Evolutionary conservation across 1,284 basidiomycete genomes (phyloP).

Genomic region (Paramarasmius palmivorus): DNA sequence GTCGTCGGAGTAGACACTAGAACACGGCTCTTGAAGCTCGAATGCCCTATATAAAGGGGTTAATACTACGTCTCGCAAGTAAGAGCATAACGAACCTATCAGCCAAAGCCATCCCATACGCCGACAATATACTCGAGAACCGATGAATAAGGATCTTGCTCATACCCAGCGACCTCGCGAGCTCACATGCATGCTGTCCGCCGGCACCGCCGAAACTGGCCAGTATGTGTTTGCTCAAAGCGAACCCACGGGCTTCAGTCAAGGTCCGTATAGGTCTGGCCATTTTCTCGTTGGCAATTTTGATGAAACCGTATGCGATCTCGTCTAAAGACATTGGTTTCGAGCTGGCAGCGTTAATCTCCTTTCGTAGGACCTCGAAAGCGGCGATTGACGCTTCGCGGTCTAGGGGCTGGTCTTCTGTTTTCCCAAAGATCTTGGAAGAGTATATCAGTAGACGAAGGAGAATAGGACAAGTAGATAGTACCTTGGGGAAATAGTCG

Average conservation of each 20-base stretch:
- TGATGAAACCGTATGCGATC: constrained; percentile 8
- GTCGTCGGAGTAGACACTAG: too few species aligned
- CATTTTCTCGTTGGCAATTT: constrained; percentile 5
- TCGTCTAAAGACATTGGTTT: constrained; percentile 6
- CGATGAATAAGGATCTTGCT: constrained; percentile 73
- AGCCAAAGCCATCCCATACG: constrained; percentile 78
- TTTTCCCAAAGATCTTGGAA: constrained; percentile 78
- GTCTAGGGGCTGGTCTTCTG: constrained; percentile 72
- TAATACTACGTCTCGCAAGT: too few species aligned
- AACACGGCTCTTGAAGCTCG: not conserved
- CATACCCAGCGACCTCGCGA: constrained; percentile 70
- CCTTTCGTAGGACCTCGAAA: constrained; percentile 27
- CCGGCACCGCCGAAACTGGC: constrained; percentile 33
- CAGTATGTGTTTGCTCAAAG: not conserved
- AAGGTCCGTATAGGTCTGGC: constrained; percentile 6
- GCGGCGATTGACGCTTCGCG: constrained; percentile 44
- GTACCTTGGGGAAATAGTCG: constrained; percentile 48
- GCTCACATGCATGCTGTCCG: constrained; percentile 81
- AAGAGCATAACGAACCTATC: constrained; percentile 33
- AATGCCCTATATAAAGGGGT: not conserved
- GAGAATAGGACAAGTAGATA: not conserved
- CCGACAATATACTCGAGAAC: constrained; percentile 76
- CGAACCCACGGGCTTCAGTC: constrained; percentile 7
- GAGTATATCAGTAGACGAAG: too few species aligned
- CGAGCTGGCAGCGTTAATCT: constrained; percentile 56